Evolutionary conservation across 2,329 filamentous ascomycete genomes (phyloP).

Genomic region (Trematosphaeria pertusa): DNA sequence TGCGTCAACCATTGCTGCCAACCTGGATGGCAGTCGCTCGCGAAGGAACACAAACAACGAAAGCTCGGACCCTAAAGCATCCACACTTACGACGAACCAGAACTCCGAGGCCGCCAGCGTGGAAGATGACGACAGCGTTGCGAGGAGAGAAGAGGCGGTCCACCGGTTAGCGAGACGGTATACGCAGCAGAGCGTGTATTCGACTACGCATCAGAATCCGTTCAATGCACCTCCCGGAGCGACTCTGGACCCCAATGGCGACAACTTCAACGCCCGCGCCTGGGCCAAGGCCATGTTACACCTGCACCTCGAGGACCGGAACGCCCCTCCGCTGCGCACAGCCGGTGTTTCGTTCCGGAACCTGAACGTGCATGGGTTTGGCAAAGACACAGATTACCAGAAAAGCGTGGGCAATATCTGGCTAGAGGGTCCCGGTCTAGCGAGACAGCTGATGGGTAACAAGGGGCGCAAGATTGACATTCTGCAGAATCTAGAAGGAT

Average conservation of each 20-base stretch:
- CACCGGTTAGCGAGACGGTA: constrained; percentile 51
- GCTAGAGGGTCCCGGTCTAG: constrained; percentile 49
- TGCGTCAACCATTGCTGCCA: constrained; percentile 41
- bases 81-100: constrained; percentile 29
- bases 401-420: constrained; percentile 58
- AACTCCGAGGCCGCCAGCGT: constrained; percentile 18
- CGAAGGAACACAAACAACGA: constrained; percentile 26
- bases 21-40: constrained; percentile 26
- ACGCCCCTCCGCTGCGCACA: constrained; percentile 51
- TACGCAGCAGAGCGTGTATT: constrained; percentile 49
- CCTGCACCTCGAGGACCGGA: constrained; percentile 50
- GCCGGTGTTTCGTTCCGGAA: constrained; percentile 56
- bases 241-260: constrained; percentile 53
- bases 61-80: constrained; percentile 23
- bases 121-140: constrained; percentile 25
- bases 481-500: constrained; percentile 69
- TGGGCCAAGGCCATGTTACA: constrained; percentile 61
- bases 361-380: constrained; percentile 58
- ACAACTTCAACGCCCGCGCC: constrained; percentile 56
- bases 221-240: constrained; percentile 51
- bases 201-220: constrained; percentile 46
- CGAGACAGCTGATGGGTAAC: constrained; percentile 44
- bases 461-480: constrained; percentile 64
- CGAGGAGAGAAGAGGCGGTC: constrained; percentile 46
- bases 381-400: constrained; percentile 58